Base-by-base conservation (phyloP, 331 rosid genomes). In the Malus hybrid region DNA sequence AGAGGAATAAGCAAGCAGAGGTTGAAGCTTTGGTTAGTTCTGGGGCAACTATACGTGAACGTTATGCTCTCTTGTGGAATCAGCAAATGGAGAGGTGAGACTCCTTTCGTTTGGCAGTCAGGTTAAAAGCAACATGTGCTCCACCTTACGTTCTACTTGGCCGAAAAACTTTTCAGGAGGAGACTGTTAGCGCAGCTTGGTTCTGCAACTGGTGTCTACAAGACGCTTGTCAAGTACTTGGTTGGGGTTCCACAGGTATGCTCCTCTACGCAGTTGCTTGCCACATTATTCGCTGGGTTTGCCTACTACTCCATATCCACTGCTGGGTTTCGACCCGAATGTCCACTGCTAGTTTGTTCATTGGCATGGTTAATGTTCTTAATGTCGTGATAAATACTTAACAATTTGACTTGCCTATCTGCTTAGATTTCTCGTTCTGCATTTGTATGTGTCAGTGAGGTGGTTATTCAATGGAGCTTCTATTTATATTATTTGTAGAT, bases 161-260 rank as follows among this genome's bases (percentile, higher is more conserved):
- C 44, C 70, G 34, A 78, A 56, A 61, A 13, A 63, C 24, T 34
- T 81, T 67, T 32, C 83, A 94, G 99, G 95, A 94, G 99, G 85
- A 86, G 84, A 72, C 92, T 87, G 78, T 87, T 94, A 68, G 96
- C 96, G 50, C 99, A 86, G 85, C 97, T 94, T 80, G 97, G 99
- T 80, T 94, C 97, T 60, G 99, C 99, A 22, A 87, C 97, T 20
- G 99, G 97, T 62, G 99, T 94, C 85, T 94, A 90, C 88, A 94
- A 94, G 87, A 92, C 99, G 70, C 97, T 94, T 1, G 97, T 94
- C 79, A 92, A 92, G 88, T 94, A 90, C 83, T 78, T 94, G 77
- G 99, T 94, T 81, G 99, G 99, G 85, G 99, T 94, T 83, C 99
- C 99, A 65, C 89, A 94, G 91, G 99, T 94, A 81, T 71, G 29